A percentile compares a stretch with the other conserved stretches of the same genome.
These are phyloP conservation scores for Piedraia hortae DNA, from an alignment of 2,329 filamentous ascomycete genomes.

Conservation along the genomic window DNA sequence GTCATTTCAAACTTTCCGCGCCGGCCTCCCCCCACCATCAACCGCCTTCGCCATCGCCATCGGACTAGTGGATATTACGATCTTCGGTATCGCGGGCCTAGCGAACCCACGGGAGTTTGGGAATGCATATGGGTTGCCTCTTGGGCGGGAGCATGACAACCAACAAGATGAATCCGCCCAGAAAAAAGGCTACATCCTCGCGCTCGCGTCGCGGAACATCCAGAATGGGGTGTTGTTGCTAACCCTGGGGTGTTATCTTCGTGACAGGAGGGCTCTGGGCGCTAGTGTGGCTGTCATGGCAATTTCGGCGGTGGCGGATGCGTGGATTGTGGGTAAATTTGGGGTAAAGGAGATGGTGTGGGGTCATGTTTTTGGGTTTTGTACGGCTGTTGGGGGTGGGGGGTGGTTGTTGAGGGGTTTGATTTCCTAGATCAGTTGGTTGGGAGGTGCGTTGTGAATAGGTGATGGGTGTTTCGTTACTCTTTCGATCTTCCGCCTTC, in stretches of 20 bases:
- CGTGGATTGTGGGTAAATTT: constrained; percentile 9
- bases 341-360: constrained; percentile 6
- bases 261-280: constrained; percentile 10
- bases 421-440: too few species aligned
- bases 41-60: constrained; percentile 13
- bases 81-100: constrained; percentile 12
- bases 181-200: constrained; percentile 7
- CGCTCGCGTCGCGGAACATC: constrained; percentile 10
- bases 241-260: constrained; percentile 9
- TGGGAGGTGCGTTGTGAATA: too few species aligned
- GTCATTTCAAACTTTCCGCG: constrained; percentile 6
- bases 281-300: constrained; percentile 7
- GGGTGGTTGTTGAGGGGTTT: too few species aligned
- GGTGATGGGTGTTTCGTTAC: too few species aligned
- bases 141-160: constrained; percentile 1
- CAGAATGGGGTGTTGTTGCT: constrained; percentile 10
- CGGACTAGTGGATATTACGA: constrained; percentile 10
- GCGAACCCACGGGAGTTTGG: constrained; percentile 11
- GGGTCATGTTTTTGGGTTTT: constrained; percentile 10
- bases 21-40: constrained; percentile 11
- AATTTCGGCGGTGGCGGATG: constrained; percentile 10
- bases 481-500: too few species aligned
- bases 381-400: too few species aligned
- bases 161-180: constrained; percentile 4
- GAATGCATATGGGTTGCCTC: constrained; percentile 11